These are phyloP conservation scores for Clarireedia homoeocarpa DNA, from an alignment of 2,329 filamentous ascomycete genomes.

Conservation along the genomic window DNA sequence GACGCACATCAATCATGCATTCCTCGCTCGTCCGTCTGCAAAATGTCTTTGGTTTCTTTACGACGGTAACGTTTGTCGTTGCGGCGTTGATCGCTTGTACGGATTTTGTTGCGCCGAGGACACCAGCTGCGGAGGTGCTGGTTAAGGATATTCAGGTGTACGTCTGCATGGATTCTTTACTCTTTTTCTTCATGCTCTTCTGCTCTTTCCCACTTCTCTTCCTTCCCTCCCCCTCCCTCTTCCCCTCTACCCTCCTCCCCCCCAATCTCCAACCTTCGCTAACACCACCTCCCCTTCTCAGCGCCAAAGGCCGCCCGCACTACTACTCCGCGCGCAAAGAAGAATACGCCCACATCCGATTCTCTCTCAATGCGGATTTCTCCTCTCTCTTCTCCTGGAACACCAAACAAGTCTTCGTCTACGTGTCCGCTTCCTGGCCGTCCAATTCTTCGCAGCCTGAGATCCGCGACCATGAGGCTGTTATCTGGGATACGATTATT, in stretches of 20 bases:
- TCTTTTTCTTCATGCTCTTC: constrained; percentile 17
- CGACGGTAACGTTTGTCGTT: constrained; percentile 79
- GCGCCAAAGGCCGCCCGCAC: constrained; percentile 84
- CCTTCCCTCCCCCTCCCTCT: neutral
- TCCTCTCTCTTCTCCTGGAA: constrained; percentile 97
- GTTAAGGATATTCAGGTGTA: constrained; percentile 83
- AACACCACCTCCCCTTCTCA: constrained; percentile 30
- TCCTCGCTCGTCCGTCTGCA: constrained; percentile 78
- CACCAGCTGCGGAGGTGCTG: constrained; percentile 55
- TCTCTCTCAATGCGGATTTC: constrained; percentile 87
- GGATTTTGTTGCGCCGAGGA: constrained; percentile 62
- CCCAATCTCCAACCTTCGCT: constrained; percentile 12
- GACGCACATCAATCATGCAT: constrained; percentile 48
- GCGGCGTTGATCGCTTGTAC: constrained; percentile 74
- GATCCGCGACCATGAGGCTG: constrained; percentile 53
- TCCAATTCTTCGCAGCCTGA: constrained; percentile 20
- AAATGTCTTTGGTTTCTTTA: constrained; percentile 97
- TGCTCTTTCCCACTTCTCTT: neutral
- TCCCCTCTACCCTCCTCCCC: neutral
- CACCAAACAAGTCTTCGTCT: constrained; percentile 96
- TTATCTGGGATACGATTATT: constrained; percentile 96
- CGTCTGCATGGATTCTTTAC: too few relatives aligned
- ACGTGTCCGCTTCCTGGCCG: constrained; percentile 75
- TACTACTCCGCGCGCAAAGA: constrained; percentile 91
- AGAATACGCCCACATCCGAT: constrained; percentile 91